These are phyloP conservation scores for Acer negundo DNA, from an alignment of 345 rosid genomes.

Conservation along the genomic window DNA sequence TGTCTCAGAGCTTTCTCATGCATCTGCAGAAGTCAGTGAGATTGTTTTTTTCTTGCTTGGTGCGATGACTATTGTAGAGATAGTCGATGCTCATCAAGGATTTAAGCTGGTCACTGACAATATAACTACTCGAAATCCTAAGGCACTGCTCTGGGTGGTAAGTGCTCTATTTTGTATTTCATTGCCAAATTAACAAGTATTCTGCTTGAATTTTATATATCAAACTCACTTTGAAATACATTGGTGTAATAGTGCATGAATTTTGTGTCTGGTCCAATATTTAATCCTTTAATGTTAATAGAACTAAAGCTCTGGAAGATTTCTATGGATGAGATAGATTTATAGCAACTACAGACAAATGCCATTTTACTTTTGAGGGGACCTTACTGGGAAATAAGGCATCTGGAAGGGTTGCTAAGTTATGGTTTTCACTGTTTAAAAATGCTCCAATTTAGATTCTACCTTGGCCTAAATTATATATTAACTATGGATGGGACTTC, in stretches of 20 bases:
- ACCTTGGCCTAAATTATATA: neutral
- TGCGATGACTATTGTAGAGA: constrained; percentile 98
- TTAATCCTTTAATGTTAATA: neutral
- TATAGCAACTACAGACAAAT: neutral
- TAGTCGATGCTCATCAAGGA: constrained; percentile 99
- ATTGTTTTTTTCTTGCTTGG: constrained; percentile 97
- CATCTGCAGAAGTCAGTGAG: constrained; percentile 94
- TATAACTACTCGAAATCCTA: constrained; percentile 90
- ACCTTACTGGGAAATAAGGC: neutral
- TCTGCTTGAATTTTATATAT: constrained; percentile 1
- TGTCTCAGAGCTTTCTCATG: constrained; percentile 80
- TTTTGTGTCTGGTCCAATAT: neutral
- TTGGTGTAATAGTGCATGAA: neutral
- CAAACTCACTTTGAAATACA: neutral
- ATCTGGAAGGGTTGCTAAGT: neutral
- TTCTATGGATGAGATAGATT: neutral
- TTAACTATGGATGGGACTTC: neutral
- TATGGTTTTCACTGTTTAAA: neutral
- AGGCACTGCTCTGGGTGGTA: constrained; percentile 92
- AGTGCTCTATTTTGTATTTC: constrained; percentile 30
- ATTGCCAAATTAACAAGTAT: constrained; percentile 6
- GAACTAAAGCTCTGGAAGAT: neutral
- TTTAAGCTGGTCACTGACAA: constrained; percentile 96
- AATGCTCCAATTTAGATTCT: neutral
- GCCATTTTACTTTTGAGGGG: neutral